Evolutionary conservation across 73 alveolate species (phyloP).

Genomic region (Paramecium tetraurelia): DNA sequence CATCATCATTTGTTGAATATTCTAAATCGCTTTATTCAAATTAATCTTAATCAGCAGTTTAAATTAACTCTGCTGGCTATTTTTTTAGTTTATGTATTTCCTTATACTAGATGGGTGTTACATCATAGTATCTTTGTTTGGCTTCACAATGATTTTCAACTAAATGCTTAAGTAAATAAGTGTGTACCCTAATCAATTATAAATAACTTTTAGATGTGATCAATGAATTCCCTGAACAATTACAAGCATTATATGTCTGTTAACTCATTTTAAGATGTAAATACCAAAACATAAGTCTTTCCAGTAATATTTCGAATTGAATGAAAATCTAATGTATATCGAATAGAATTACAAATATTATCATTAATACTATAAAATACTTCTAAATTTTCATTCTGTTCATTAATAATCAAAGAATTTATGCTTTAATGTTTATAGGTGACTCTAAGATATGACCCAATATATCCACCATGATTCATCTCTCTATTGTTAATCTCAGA

Average conservation of each 20-base stretch:
- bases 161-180: not conserved
- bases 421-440: not conserved
- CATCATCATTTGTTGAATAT: not conserved
- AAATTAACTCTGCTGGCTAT: not conserved
- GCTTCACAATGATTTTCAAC: not conserved
- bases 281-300: not conserved
- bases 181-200: not conserved
- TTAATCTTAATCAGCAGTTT: not conserved
- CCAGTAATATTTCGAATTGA: not conserved
- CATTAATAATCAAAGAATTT: not conserved
- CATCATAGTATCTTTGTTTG: not conserved
- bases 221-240: constrained; percentile 14
- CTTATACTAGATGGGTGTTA: not conserved
- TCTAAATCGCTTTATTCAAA: not conserved
- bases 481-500: not conserved
- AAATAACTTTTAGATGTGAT: constrained; percentile 7
- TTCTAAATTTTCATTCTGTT: not conserved
- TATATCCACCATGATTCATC: constrained; percentile 49
- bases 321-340: not conserved
- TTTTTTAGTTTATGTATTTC: not conserved
- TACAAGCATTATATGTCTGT: not conserved
- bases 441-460: constrained; percentile 18
- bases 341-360: not conserved
- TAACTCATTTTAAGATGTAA: not conserved
- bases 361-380: not conserved